Conservation (phyloP, 768 basidiomycete species). For the Pulveroboletus sp. region DNA sequence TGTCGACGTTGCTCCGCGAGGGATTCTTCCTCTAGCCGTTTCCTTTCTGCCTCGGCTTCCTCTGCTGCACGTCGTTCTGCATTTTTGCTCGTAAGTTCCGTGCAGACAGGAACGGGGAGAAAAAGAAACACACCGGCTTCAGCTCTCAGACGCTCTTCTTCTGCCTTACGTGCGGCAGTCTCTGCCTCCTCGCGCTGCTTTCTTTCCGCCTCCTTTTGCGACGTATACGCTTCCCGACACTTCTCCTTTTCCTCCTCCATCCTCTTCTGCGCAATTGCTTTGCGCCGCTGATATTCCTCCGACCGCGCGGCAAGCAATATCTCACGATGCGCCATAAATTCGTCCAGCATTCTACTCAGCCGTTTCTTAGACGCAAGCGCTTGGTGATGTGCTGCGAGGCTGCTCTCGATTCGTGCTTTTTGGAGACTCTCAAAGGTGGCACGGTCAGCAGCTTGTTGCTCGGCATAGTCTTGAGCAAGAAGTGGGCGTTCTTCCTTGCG, state of each 20-base stretch:
- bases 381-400: slow-evolving; percentile 54
- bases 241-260: slow-evolving; percentile 83
- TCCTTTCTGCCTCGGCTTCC: slow-evolving; percentile 49
- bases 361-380: slow-evolving; percentile 73
- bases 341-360: slow-evolving; percentile 65
- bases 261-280: slow-evolving; percentile 52
- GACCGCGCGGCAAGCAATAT: slow-evolving; percentile 52
- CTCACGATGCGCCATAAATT: slow-evolving; percentile 54
- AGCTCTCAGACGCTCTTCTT: slow-evolving; percentile 40
- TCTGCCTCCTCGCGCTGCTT: slow-evolving; percentile 24
- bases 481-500: slow-evolving; percentile 90
- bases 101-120: neutral
- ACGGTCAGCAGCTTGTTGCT: slow-evolving; percentile 76
- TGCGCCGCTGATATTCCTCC: slow-evolving; percentile 60
- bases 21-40: slow-evolving; percentile 61
- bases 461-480: slow-evolving; percentile 78
- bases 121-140: slow-evolving; percentile 46
- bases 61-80: slow-evolving; percentile 55
- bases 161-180: slow-evolving; percentile 18
- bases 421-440: slow-evolving; percentile 62
- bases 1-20: slow-evolving; percentile 44
- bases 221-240: slow-evolving; percentile 55
- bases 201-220: slow-evolving; percentile 49
- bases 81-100: neutral
- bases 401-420: slow-evolving; percentile 49